A percentile compares a stretch with the other conserved stretches of the same genome.
Evolutionary conservation across 2,329 filamentous ascomycete species (phyloP).

Genomic region (Geosmithia morbida): DNA sequence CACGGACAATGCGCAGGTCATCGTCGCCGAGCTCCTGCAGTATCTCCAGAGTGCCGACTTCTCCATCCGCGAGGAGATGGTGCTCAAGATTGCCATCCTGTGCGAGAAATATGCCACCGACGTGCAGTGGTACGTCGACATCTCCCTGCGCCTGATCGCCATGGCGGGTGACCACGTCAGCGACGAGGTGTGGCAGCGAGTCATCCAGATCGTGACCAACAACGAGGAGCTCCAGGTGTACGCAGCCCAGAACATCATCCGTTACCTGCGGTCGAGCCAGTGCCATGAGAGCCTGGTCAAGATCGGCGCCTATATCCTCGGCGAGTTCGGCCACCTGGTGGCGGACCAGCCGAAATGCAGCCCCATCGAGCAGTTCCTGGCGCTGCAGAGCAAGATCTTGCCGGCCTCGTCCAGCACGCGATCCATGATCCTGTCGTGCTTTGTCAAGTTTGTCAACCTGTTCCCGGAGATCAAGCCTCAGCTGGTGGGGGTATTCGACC

Average conservation of each 20-base stretch:
- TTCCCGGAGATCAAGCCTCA: constrained; percentile 98
- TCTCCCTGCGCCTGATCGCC: constrained; percentile 82
- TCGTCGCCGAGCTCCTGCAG: constrained; percentile 84
- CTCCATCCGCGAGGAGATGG: constrained; percentile 97
- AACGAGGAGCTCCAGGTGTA: constrained; percentile 98
- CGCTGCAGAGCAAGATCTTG: constrained; percentile 78
- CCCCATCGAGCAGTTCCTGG: constrained; percentile 93
- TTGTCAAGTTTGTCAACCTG: constrained; percentile 94
- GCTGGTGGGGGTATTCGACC: constrained; percentile 74
- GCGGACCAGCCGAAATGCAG: constrained; percentile 86
- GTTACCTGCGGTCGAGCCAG: constrained; percentile 83
- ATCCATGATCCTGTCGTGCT: constrained; percentile 88
- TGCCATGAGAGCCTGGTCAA: constrained; percentile 97
- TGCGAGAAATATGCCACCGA: constrained; percentile 98
- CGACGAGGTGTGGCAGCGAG: constrained; percentile 97
- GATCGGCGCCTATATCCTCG: constrained; percentile 90
- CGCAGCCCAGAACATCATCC: constrained; percentile 81
- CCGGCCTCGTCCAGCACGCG: constrained; percentile 79
- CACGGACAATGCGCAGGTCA: constrained; percentile 79
- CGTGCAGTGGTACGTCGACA: constrained; percentile 98
- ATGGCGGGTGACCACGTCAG: constrained; percentile 98
- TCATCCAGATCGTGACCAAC: constrained; percentile 98
- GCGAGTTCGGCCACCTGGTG: constrained; percentile 93
- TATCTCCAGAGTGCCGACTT: constrained; percentile 96
- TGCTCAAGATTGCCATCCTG: constrained; percentile 93